These are phyloP conservation scores for Panus rudis DNA, from an alignment of 768 basidiomycete genomes.

Conservation along the genomic window DNA sequence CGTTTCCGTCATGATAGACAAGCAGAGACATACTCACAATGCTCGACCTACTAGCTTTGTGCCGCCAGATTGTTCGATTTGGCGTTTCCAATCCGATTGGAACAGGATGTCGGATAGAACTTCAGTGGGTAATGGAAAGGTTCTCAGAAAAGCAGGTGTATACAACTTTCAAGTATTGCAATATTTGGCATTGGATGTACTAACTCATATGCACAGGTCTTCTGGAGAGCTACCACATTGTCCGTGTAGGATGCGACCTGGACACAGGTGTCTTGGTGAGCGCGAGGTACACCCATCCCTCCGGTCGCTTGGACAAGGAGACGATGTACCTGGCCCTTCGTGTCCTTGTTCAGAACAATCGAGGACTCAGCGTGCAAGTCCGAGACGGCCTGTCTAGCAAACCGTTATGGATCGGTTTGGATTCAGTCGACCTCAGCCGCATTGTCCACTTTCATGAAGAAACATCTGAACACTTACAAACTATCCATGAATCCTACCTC, in stretches of 20 bases:
- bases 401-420: conserved; percentile 23
- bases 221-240: conserved; percentile 28
- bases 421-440: conserved; percentile 21
- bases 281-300: conserved; percentile 22
- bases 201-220: too few relatives aligned
- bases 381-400: conserved; percentile 12
- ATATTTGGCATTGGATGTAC: too few relatives aligned
- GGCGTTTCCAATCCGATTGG: too few relatives aligned
- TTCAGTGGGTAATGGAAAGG: too few relatives aligned
- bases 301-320: conserved; percentile 19
- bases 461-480: conserved; percentile 19
- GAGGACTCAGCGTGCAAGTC: conserved; percentile 25
- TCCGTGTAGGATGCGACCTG: conserved; percentile 24
- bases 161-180: too few relatives aligned
- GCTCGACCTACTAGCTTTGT: too few relatives aligned
- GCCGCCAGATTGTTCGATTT: too few relatives aligned
- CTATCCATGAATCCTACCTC: conserved; percentile 21
- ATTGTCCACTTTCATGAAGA: conserved; percentile 24
- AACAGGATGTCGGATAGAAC: too few relatives aligned
- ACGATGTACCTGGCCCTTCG: conserved; percentile 22
- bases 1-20: too few relatives aligned
- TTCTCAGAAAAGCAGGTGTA: too few relatives aligned
- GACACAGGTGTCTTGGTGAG: conserved; percentile 29
- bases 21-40: too few relatives aligned
- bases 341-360: conserved; percentile 22